Conservation (phyloP, 495 filamentous ascomycete species). For the Neurospora sp. region DNA sequence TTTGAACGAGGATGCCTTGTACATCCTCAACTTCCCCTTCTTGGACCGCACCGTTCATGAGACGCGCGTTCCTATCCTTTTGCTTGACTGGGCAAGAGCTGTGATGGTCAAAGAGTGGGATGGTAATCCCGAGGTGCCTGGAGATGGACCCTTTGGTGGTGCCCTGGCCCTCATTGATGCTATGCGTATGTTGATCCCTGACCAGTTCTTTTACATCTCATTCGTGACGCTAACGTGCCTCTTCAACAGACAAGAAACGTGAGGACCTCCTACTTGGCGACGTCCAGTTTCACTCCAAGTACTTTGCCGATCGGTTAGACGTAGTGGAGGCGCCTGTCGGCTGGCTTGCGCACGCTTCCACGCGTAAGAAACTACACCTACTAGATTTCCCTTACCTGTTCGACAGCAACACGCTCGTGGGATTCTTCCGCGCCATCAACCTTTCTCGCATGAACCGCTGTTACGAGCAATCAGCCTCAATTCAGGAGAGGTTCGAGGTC, state of each 20-base stretch:
- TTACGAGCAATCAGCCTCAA: constrained; percentile 58
- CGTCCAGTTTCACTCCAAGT: constrained; percentile 61
- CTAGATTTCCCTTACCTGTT: constrained; percentile 79
- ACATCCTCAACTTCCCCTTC: constrained; percentile 35
- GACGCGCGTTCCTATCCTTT: constrained; percentile 39
- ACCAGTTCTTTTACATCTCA: neutral
- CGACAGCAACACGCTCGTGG: constrained; percentile 57
- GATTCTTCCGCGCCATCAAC: constrained; percentile 85
- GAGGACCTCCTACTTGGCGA: constrained; percentile 52
- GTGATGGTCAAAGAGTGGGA: constrained; percentile 71
- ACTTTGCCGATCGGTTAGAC: constrained; percentile 70
- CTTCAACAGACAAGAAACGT: constrained; percentile 43
- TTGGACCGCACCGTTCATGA: constrained; percentile 38
- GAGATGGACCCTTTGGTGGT: constrained; percentile 57
- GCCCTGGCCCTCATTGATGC: constrained; percentile 63
- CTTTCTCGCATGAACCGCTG: constrained; percentile 69
- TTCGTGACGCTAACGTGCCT: constrained; percentile 3
- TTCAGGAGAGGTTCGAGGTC: constrained; percentile 48
- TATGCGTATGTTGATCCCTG: constrained; percentile 46
- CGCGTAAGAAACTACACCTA: constrained; percentile 60
- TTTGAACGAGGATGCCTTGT: constrained; percentile 26
- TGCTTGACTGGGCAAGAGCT: constrained; percentile 72
- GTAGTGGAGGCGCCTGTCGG: constrained; percentile 61
- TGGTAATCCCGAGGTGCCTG: constrained; percentile 56
- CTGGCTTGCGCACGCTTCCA: constrained; percentile 51